Evolutionary conservation across 495 filamentous ascomycete species (phyloP).

Genomic region (Daldinia loculata): DNA sequence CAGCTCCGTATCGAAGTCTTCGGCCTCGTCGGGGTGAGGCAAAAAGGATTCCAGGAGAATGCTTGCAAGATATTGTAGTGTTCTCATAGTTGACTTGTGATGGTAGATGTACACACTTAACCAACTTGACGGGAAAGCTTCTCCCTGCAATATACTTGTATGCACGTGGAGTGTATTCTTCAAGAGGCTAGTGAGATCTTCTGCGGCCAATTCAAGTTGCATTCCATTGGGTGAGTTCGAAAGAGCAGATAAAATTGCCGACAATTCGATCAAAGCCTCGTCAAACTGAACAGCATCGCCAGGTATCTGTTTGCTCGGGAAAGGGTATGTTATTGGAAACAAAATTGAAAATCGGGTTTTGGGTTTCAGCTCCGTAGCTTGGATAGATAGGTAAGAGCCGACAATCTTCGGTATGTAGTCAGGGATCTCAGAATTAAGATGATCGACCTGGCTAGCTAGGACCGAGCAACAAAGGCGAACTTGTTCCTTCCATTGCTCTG

Average conservation of each 20-base stretch:
- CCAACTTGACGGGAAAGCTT: conserved; percentile 90
- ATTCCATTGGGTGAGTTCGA: conserved; percentile 73
- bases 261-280: conserved; percentile 88
- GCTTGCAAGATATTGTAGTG: conserved; percentile 81
- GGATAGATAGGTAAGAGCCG: conserved; percentile 83
- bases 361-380: conserved; percentile 66
- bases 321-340: conserved; percentile 90
- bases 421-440: conserved; percentile 81
- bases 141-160: conserved; percentile 86
- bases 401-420: conserved; percentile 91
- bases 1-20: conserved; percentile 88
- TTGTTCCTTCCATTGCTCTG: conserved; percentile 89
- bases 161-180: conserved; percentile 81
- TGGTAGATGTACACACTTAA: conserved; percentile 94
- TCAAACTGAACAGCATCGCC: conserved; percentile 74
- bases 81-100: conserved; percentile 88
- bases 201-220: conserved; percentile 73
- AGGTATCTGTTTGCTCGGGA: conserved; percentile 73
- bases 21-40: conserved; percentile 89
- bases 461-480: conserved; percentile 92
- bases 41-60: conserved; percentile 81
- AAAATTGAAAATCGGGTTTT: conserved; percentile 81
- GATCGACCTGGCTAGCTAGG: conserved; percentile 79
- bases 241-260: conserved; percentile 83
- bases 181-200: conserved; percentile 78